Evolutionary conservation across 169 alveolate species (phyloP).

Genomic region (Cryptosporidium sp.): DNA sequence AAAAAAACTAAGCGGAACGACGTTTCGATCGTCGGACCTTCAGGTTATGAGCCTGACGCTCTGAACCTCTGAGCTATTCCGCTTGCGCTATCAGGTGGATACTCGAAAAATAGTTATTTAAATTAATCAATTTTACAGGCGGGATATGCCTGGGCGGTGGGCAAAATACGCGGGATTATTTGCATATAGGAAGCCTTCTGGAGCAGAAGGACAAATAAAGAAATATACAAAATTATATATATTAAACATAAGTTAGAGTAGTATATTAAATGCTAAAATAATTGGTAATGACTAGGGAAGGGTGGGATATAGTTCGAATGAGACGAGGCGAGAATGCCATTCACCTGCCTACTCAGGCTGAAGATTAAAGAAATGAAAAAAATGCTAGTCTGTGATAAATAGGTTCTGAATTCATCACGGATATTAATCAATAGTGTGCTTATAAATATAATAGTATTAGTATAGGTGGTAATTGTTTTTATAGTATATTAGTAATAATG

Average conservation of each 20-base stretch:
- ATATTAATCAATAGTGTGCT: neutral
- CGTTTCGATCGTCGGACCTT: slow-evolving; percentile 78
- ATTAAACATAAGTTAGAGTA: neutral
- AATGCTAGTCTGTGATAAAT: neutral
- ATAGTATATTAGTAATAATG: neutral
- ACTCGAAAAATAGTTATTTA: neutral
- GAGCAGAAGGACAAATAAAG: neutral
- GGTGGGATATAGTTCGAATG: neutral
- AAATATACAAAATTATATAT: neutral
- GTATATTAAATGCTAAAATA: neutral
- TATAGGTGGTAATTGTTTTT: neutral
- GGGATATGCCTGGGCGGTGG: neutral
- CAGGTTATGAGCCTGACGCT: slow-evolving; percentile 78
- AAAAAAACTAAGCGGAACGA: slow-evolving; percentile 75
- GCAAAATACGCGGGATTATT: neutral
- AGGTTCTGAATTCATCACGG: neutral
- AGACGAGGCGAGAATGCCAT: neutral
- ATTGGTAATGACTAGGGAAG: neutral
- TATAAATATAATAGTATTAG: neutral
- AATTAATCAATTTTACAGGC: neutral
- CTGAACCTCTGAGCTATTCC: slow-evolving; percentile 78
- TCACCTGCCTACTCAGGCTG: neutral
- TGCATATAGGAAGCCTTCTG: neutral
- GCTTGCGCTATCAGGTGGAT: neutral
- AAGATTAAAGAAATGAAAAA: too few species aligned